Conservation (phyloP, 768 basidiomycete genomes). For the Myochromella boudieri region DNA sequence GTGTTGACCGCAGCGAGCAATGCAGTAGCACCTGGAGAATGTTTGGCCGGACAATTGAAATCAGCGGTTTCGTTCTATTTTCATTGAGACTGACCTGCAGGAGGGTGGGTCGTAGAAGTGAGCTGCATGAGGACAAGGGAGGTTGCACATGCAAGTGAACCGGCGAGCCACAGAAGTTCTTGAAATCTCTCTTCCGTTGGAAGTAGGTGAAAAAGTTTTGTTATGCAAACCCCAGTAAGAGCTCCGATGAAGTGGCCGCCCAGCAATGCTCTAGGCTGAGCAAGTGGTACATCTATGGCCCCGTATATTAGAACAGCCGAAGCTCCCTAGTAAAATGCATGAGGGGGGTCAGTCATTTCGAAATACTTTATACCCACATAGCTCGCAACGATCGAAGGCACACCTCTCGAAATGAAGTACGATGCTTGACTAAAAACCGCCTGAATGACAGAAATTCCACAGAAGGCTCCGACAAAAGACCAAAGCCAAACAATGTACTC, state of each 20-base stretch:
- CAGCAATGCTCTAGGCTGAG: constrained; percentile 51
- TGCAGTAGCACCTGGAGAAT: constrained; percentile 46
- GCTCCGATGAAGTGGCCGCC: constrained; percentile 54
- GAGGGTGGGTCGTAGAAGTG: constrained; percentile 52
- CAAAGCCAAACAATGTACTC: constrained; percentile 45
- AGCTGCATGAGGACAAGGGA: constrained; percentile 51
- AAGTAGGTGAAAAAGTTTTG: constrained; percentile 49
- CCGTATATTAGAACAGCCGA: constrained; percentile 57
- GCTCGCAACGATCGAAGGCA: constrained; percentile 47
- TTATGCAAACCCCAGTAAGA: constrained; percentile 46
- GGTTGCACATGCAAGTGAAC: constrained; percentile 41
- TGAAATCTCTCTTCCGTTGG: constrained; percentile 42
- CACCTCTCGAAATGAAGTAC: constrained; percentile 45
- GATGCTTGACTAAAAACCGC: constrained; percentile 46
- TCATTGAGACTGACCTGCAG: constrained; percentile 37
- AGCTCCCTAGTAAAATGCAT: constrained; percentile 39
- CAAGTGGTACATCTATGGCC: constrained; percentile 49
- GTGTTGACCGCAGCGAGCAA: constrained; percentile 45
- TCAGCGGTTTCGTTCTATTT: too few relatives aligned
- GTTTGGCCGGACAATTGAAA: background rate
- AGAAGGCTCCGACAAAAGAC: constrained; percentile 54
- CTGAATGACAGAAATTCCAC: constrained; percentile 48
- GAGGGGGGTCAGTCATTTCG: background rate
- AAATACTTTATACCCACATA: constrained; percentile 34
- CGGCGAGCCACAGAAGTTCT: constrained; percentile 49